phyloP scores from a whole-genome alignment of 441 rosid species.

The Pelargonium myrrhifolium region DNA sequence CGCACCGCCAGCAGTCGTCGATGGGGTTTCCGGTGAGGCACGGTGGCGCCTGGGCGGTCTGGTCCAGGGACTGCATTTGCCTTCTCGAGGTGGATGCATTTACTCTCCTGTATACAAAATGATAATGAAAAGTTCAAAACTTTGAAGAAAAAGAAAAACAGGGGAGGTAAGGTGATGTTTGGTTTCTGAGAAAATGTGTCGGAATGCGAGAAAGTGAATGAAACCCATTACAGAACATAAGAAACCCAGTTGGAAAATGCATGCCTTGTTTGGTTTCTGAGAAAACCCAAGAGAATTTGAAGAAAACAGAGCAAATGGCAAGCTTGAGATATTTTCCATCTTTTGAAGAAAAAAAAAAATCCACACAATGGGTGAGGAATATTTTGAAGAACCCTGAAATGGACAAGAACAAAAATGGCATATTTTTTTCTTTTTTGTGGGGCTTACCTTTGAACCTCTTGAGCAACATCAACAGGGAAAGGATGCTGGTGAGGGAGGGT shows the following conservation, averaged over 20 bases:
- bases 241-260: slow-evolving; percentile 11
- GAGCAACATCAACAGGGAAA: slow-evolving; percentile 66
- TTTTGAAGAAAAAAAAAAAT: not conserved
- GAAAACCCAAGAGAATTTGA: slow-evolving; percentile 8
- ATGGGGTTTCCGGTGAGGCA: slow-evolving; percentile 40
- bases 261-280: not conserved
- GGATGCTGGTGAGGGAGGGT: slow-evolving; percentile 86
- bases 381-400: slow-evolving; percentile 9
- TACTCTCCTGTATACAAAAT: slow-evolving; percentile 41
- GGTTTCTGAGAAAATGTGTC: not conserved
- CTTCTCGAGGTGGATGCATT: slow-evolving; percentile 60
- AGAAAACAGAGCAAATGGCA: no score
- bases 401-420: not conserved
- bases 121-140: not conserved
- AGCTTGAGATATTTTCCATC: no score
- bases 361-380: not conserved
- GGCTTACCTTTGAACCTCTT: slow-evolving; percentile 58
- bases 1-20: slow-evolving; percentile 50
- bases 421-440: not conserved
- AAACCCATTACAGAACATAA: slow-evolving; percentile 13
- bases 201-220: slow-evolving; percentile 6
- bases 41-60: not conserved
- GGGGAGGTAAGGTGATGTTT: not conserved
- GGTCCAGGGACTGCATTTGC: slow-evolving; percentile 23
- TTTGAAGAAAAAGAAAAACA: not conserved